Conservation (phyloP, 1,284 basidiomycete genomes). For the Ceratobasidium sp. region DNA sequence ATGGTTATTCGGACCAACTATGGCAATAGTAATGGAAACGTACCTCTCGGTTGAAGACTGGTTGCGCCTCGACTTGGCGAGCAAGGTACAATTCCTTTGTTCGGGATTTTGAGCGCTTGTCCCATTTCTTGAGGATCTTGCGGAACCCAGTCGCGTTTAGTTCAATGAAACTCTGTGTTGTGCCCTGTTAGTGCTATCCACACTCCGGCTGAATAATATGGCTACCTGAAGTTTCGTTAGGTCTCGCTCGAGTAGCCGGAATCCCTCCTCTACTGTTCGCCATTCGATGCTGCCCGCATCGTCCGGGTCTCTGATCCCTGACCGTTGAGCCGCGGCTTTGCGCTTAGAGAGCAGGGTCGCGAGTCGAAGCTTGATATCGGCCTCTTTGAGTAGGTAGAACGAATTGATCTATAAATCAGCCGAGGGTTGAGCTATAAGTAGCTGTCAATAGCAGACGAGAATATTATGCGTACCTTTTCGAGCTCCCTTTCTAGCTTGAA, state of each 20-base stretch:
- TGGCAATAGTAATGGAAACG: slow-evolving; percentile 47
- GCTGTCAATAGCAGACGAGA: not conserved
- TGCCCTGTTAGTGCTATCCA: not conserved
- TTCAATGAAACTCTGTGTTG: slow-evolving; percentile 88
- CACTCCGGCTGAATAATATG: slow-evolving; percentile 34
- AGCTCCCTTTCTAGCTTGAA: slow-evolving; percentile 98
- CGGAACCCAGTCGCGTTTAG: slow-evolving; percentile 97
- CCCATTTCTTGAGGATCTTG: slow-evolving; percentile 99
- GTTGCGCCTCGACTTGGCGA: slow-evolving; percentile 97
- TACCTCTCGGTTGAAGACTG: slow-evolving; percentile 95
- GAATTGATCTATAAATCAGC: slow-evolving; percentile 80
- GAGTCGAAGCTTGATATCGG: slow-evolving; percentile 89
- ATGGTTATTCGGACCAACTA: slow-evolving; percentile 6
- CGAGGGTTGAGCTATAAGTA: not conserved
- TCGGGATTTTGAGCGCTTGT: slow-evolving; percentile 92
- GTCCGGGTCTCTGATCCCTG: slow-evolving; percentile 67
- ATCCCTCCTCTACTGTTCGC: slow-evolving; percentile 94
- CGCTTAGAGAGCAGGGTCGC: slow-evolving; percentile 94
- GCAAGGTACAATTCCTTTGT: slow-evolving; percentile 97
- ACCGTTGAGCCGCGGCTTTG: slow-evolving; percentile 76
- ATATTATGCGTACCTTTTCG: slow-evolving; percentile 77
- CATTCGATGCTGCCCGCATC: slow-evolving; percentile 76
- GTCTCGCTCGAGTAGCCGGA: slow-evolving; percentile 92
- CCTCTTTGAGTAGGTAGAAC: slow-evolving; percentile 99
- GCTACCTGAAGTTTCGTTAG: slow-evolving; percentile 92